A percentile compares a stretch with the other conserved stretches of the same genome.
phyloP scores from a whole-genome alignment of 176 grass and related monocot species.

The Chrysopogon serrulatus region DNA sequence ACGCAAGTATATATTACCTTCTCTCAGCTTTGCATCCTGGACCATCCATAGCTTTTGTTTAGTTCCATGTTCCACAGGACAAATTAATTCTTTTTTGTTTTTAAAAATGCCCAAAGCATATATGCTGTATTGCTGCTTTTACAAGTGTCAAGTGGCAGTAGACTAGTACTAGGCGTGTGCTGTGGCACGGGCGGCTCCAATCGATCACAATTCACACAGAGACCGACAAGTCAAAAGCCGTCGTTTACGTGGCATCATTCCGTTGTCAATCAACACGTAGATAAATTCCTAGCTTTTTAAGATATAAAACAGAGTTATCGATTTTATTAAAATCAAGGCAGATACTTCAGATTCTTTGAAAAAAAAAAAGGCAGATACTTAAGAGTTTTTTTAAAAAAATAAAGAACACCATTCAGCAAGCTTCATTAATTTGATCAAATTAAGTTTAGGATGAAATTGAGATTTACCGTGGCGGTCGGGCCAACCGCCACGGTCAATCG shows the following conservation, averaged over 20 bases:
- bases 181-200: background rate
- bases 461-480: no score
- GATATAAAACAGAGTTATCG: background rate
- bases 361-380: no score
- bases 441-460: no score
- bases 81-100: background rate
- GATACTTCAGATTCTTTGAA: background rate
- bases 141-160: background rate
- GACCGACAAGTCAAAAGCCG: background rate
- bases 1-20: background rate
- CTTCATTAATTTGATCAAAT: no score
- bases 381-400: no score
- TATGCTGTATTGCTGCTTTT: background rate
- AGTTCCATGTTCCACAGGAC: background rate
- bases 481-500: no score
- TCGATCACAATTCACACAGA: background rate
- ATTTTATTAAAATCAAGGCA: background rate
- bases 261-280: background rate
- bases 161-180: background rate
- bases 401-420: no score
- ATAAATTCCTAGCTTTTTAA: no score
- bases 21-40: conserved; percentile 6
- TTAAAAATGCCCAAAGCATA: background rate
- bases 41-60: background rate
- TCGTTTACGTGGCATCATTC: background rate